Evolutionary conservation across 2,329 filamentous ascomycete genomes (phyloP).

Genomic region (Neopestalotiopsis clavispora): DNA sequence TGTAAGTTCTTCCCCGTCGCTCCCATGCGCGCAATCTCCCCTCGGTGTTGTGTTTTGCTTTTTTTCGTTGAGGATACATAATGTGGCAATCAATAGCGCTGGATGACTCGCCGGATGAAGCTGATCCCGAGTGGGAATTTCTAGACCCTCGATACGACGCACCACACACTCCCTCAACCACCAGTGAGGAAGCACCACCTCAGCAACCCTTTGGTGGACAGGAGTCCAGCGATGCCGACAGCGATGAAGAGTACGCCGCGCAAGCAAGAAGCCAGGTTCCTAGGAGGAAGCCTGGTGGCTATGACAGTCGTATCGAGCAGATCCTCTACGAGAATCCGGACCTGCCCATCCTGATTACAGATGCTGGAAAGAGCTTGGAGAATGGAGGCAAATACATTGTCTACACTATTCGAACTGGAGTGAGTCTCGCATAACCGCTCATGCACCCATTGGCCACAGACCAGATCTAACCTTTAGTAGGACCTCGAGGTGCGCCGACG

Average conservation of each 20-base stretch:
- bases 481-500: slow-evolving; percentile 93
- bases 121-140: slow-evolving; percentile 50
- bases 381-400: slow-evolving; percentile 93
- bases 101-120: slow-evolving; percentile 39
- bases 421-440: slow-evolving; percentile 50
- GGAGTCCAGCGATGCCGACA: slow-evolving; percentile 48
- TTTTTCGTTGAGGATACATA: slow-evolving; percentile 23
- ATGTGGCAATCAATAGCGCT: slow-evolving; percentile 45
- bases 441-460: slow-evolving; percentile 4
- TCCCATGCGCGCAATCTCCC: slow-evolving; percentile 17
- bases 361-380: slow-evolving; percentile 94
- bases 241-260: slow-evolving; percentile 52
- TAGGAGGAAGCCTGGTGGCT: slow-evolving; percentile 80
- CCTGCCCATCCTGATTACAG: slow-evolving; percentile 86
- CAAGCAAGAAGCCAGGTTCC: slow-evolving; percentile 50
- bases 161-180: slow-evolving; percentile 74
- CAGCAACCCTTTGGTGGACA: slow-evolving; percentile 31
- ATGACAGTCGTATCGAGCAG: slow-evolving; percentile 95
- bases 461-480: slow-evolving; percentile 50
- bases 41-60: slow-evolving; percentile 4
- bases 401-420: slow-evolving; percentile 94
- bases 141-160: slow-evolving; percentile 65
- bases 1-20: slow-evolving; percentile 51
- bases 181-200: slow-evolving; percentile 69
- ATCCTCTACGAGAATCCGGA: slow-evolving; percentile 95